Conservation (phyloP, 2,329 filamentous ascomycete species). For the Colletotrichum sp. region DNA sequence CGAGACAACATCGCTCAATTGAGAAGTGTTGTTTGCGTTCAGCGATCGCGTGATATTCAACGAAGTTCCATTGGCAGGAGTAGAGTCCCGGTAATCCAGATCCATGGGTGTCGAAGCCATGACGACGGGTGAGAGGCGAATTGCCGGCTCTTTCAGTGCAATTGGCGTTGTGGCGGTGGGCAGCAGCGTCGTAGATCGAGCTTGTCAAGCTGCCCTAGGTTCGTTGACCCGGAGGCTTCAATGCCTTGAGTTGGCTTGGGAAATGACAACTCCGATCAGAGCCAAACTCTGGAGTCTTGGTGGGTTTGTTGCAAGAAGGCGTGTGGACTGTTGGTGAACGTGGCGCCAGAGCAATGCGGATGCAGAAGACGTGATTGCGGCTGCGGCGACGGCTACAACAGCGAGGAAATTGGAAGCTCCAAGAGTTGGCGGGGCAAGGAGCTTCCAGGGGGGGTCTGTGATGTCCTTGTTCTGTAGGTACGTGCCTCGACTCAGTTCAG, state of each 20-base stretch:
- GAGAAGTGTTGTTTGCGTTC: conserved; percentile 57
- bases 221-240: neutral
- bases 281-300: neutral
- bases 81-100: conserved; percentile 50
- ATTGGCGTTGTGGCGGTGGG: neutral
- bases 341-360: neutral
- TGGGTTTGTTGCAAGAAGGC: neutral
- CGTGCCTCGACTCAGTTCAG: neutral
- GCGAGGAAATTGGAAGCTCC: neutral
- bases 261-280: neutral
- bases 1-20: conserved; percentile 78
- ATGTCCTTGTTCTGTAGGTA: neutral
- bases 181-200: neutral
- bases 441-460: neutral
- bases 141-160: neutral
- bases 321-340: neutral
- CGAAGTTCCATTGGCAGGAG: conserved; percentile 45
- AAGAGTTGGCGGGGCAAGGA: neutral
- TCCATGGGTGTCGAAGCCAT: conserved; percentile 66
- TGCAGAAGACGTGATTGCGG: neutral
- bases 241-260: neutral
- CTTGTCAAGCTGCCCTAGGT: neutral
- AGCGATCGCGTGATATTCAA: conserved; percentile 57
- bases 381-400: neutral
- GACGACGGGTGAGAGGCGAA: neutral